Conservation (phyloP, 441 rosid genomes). For the Kokia cookei region DNA sequence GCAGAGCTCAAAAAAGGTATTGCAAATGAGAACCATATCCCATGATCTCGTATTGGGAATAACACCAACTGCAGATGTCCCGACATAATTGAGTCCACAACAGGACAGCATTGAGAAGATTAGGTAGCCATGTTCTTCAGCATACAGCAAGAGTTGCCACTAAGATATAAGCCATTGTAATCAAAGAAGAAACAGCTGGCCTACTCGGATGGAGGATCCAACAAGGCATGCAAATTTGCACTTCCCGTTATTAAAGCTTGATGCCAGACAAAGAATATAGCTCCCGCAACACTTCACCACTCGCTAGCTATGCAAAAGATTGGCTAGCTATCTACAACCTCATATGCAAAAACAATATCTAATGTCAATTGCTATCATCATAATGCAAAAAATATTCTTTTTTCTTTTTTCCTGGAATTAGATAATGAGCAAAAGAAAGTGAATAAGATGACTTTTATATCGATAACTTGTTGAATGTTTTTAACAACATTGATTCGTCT, state of each 20-base stretch:
- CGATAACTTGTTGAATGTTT: neutral
- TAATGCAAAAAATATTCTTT: neutral
- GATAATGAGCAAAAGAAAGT: neutral
- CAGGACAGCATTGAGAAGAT: too few relatives aligned
- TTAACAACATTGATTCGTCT: conserved; percentile 8
- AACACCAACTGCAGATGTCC: too few relatives aligned
- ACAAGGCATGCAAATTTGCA: conserved; percentile 4
- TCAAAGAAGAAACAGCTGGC: conserved; percentile 38
- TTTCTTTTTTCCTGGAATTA: neutral
- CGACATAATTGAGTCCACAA: too few relatives aligned
- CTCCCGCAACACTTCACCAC: too few relatives aligned
- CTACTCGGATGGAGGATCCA: conserved; percentile 37
- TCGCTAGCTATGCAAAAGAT: too few relatives aligned
- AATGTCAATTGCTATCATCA: neutral
- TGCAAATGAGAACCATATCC: too few relatives aligned
- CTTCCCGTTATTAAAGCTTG: too few relatives aligned
- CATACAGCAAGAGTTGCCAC: neutral
- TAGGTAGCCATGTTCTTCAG: too few relatives aligned
- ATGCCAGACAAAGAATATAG: too few relatives aligned
- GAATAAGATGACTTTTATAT: neutral
- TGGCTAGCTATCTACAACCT: neutral
- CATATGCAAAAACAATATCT: neutral
- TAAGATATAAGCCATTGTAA: conserved; percentile 39
- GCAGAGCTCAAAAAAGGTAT: too few relatives aligned
- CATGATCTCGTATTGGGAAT: too few relatives aligned